Base-by-base conservation (phyloP, 257 asterid genomes). In the Asclepias syriaca region DNA sequence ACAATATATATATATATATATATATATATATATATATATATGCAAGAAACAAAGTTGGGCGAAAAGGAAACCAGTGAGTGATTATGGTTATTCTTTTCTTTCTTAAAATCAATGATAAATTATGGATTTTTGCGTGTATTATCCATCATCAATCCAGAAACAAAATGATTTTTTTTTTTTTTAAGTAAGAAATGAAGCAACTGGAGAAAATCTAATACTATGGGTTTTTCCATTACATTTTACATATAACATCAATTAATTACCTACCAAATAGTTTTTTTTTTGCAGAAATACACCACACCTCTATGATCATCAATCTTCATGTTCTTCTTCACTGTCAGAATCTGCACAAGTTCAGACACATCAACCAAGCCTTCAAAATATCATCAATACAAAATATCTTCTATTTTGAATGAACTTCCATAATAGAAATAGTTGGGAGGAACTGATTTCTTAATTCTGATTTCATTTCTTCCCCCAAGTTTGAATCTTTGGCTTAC, bases 241-340 rank as follows among this genome's bases (percentile, higher is more conserved):
- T 24, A 60, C 11, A 50, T 27, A 58, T 58, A 65, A 53, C n/a
- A 56, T 43, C 18, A 50, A 45, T 9, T 55, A 50, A 45, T 9
- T 55, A 70, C 79, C 45, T 70, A 76, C 75, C 76, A 46, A 49
- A 49, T 60, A 68, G 9, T 49, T 50, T 19, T 50, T 19, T 0
- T 24, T 24, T 24, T 24, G 43, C 39, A 49, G 59, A 15, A 7
- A 49, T 13, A 11, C 27, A 24, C 27, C 27, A n/a, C 50, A 68
- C 46, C 29, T 39, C 24, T 74, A 4, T 45, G 37, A 82, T 89
- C 86, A 82, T 89, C 86, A 91, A 73, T 91, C 97, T 76, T 57
- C 81, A 18, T 89, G 96, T 27, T 51, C 80, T 74, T 85, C 90
- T 74, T 91, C 96, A 54, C 81, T 92, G 79, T 89, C 95, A n/a